Percentiles rank a stretch among this genome's conserved stretches.
These are phyloP conservation scores for Salvia sclarea DNA, from an alignment of 305 asterid genomes.

Conservation along the genomic window DNA sequence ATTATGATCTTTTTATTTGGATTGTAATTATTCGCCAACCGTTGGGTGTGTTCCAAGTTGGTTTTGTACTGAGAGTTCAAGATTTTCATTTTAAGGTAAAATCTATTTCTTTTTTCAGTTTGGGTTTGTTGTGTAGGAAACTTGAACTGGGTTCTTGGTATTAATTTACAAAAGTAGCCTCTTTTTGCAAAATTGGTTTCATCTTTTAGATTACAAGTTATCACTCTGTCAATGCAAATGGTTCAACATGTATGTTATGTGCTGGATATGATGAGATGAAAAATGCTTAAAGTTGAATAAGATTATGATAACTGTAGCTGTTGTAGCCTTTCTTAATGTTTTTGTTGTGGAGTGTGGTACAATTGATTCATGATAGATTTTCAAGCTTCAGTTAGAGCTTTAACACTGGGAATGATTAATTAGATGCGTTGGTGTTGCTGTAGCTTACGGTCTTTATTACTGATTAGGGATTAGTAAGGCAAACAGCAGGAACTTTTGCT, in stretches of 20 bases:
- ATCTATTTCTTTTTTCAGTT: background rate
- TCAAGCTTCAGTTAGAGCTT: slow-evolving; percentile 1
- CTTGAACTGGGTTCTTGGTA: slow-evolving; percentile 16
- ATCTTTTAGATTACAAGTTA: slow-evolving; percentile 10
- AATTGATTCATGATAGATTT: background rate
- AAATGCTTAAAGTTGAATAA: slow-evolving; percentile 5
- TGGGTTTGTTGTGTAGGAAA: slow-evolving; percentile 7
- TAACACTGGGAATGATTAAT: background rate
- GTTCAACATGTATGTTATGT: slow-evolving; percentile 5
- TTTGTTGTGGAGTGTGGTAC: background rate
- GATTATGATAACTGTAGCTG: background rate
- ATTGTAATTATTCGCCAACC: slow-evolving; percentile 13
- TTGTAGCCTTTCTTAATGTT: background rate
- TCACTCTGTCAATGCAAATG: slow-evolving; percentile 11
- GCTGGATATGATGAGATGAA: background rate
- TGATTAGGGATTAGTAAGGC: slow-evolving; percentile 5
- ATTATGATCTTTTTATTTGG: slow-evolving; percentile 16
- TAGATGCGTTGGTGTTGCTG: no score
- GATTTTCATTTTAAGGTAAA: slow-evolving; percentile 29
- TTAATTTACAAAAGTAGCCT: background rate
- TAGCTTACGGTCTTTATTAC: background rate
- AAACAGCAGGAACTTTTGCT: background rate
- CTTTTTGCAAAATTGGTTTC: slow-evolving; percentile 17
- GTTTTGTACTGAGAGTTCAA: slow-evolving; percentile 25
- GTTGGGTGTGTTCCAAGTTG: slow-evolving; percentile 10